Conservation (phyloP, 345 rosid genomes). For the Aegle marmelos region DNA sequence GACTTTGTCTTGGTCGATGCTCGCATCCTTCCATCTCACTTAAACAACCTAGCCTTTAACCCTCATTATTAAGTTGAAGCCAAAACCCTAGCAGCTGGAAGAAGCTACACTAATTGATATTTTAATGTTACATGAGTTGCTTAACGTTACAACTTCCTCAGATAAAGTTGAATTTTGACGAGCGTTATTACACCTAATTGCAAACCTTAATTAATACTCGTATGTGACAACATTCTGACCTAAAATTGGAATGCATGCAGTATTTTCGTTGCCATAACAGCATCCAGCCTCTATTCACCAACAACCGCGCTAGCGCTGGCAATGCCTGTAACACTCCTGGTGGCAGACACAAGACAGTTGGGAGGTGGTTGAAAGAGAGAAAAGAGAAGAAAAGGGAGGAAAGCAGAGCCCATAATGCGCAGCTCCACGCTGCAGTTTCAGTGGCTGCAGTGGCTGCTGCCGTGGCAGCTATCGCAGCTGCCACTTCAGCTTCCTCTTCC, state of each 20-base stretch:
- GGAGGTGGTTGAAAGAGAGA: slow-evolving; percentile 96
- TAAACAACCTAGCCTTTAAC: not conserved
- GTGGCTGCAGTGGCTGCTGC: slow-evolving; percentile 94
- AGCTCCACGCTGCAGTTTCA: slow-evolving; percentile 83
- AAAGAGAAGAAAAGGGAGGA: slow-evolving; percentile 95
- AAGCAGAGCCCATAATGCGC: slow-evolving; percentile 77
- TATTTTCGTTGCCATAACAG: slow-evolving; percentile 79
- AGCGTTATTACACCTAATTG: not conserved
- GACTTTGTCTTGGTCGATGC: not conserved
- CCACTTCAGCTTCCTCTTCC: slow-evolving; percentile 65
- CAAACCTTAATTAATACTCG: not conserved
- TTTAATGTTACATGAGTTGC: too few species aligned
- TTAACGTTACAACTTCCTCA: too few species aligned
- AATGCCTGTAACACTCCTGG: slow-evolving; percentile 57
- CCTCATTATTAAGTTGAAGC: not conserved
- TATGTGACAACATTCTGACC: not conserved
- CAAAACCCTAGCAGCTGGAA: not conserved
- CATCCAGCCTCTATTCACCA: slow-evolving; percentile 72
- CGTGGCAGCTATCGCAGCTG: slow-evolving; percentile 81
- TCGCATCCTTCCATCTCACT: not conserved
- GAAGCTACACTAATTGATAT: not conserved
- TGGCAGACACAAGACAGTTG: slow-evolving; percentile 72
- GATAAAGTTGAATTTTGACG: not conserved
- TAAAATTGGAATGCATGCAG: slow-evolving; percentile 34
- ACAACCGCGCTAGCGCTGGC: slow-evolving; percentile 46